Evolutionary conservation across 257 asterid species (phyloP).

Genomic region (Vinca minor): DNA sequence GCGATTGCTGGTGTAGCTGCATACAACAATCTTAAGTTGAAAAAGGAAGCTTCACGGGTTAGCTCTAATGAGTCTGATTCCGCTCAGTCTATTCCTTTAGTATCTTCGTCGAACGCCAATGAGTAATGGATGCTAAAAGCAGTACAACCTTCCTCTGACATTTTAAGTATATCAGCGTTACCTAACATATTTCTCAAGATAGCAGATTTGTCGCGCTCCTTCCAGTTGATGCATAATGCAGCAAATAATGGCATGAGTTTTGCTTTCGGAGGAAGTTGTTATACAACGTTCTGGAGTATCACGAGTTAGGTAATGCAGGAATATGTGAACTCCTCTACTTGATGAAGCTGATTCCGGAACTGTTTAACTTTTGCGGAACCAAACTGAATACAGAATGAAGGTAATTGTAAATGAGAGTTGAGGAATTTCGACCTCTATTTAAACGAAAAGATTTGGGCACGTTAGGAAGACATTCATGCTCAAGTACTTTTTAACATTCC

Average conservation of each 20-base stretch:
- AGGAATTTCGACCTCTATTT: constrained; percentile 10
- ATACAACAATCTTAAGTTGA: constrained; percentile 81
- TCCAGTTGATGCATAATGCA: too few relatives aligned
- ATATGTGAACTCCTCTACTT: neutral
- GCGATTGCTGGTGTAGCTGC: constrained; percentile 95
- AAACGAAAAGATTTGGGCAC: constrained; percentile 14
- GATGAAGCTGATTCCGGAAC: neutral
- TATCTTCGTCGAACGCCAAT: constrained; percentile 27
- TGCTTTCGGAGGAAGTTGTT: neutral
- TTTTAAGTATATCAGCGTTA: too few relatives aligned
- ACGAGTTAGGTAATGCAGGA: neutral
- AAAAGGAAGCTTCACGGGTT: constrained; percentile 57
- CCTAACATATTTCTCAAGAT: too few relatives aligned
- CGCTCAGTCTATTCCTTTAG: constrained; percentile 36
- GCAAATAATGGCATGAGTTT: neutral
- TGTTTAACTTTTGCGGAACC: neutral
- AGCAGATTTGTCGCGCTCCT: neutral
- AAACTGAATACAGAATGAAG: neutral
- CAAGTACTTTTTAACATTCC: neutral
- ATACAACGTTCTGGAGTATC: neutral
- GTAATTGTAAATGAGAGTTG: constrained; percentile 1
- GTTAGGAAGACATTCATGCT: neutral
- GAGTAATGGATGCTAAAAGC: constrained; percentile 6
- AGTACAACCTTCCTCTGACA: constrained; percentile 1
- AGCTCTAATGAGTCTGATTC: constrained; percentile 32